phyloP scores from a whole-genome alignment of 305 asterid genomes.

The Rubia peregrina region DNA sequence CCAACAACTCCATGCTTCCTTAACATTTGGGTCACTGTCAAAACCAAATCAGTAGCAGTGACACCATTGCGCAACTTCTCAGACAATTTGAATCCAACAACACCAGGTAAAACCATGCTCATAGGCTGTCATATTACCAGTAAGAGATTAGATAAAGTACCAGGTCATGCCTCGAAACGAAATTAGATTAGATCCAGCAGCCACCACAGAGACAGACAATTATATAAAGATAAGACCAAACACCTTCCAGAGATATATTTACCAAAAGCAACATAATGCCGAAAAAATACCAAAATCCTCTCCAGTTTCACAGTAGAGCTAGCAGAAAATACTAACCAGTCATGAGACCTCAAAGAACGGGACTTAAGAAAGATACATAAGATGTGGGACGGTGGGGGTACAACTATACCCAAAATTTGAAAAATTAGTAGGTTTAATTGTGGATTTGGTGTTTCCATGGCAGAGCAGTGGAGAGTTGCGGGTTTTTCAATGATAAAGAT shows the following conservation, averaged over 20 bases:
- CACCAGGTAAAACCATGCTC: slow-evolving; percentile 90
- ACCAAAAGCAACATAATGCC: neutral
- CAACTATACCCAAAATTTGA: too few relatives aligned
- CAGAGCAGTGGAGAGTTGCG: too few relatives aligned
- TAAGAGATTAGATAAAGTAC: slow-evolving; percentile 4
- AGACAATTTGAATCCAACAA: slow-evolving; percentile 61
- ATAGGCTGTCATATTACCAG: slow-evolving; percentile 40
- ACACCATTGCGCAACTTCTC: slow-evolving; percentile 63
- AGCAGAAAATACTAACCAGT: too few relatives aligned
- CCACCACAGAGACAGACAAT: neutral
- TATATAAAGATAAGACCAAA: neutral
- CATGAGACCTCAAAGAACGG: neutral
- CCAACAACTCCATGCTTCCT: slow-evolving; percentile 82
- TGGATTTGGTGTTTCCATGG: too few relatives aligned
- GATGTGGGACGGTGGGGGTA: too few relatives aligned
- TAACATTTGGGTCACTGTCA: slow-evolving; percentile 74
- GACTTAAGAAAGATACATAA: neutral
- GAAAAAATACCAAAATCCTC: neutral
- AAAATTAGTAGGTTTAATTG: too few relatives aligned
- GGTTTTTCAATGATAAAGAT: too few relatives aligned
- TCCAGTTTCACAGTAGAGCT: neutral
- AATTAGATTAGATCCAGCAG: too few relatives aligned
- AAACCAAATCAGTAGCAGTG: slow-evolving; percentile 78
- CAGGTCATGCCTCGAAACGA: neutral
- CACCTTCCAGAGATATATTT: neutral